A percentile compares a stretch with the other conserved stretches of the same genome.
phyloP scores from a whole-genome alignment of 164 flowering plant species.

The Chimonanthus salicifolius region DNA sequence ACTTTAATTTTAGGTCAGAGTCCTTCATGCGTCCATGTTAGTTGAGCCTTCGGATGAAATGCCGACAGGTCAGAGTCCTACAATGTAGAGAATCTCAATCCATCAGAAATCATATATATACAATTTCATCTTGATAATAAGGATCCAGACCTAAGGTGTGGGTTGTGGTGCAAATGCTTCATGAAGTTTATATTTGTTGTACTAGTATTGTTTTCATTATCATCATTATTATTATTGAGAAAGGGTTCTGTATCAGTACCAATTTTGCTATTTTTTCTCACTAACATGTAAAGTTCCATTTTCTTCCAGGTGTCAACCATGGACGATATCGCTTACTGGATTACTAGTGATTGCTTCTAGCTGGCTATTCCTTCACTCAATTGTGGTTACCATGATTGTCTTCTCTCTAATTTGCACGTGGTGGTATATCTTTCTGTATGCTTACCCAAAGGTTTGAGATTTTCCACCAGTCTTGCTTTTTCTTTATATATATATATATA shows the following conservation, averaged over 20 bases:
- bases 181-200: not conserved
- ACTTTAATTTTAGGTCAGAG: too few species aligned
- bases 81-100: too few species aligned
- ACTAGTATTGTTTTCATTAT: not conserved
- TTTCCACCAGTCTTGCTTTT: not conserved
- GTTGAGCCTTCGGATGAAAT: too few species aligned
- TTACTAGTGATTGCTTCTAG: constrained; percentile 44
- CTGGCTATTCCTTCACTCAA: constrained; percentile 67
- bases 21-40: too few species aligned
- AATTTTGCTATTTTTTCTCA: not conserved
- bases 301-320: constrained; percentile 83
- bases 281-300: not conserved
- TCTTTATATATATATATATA: too few species aligned
- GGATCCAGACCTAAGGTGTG: not conserved
- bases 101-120: too few species aligned
- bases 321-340: constrained; percentile 86
- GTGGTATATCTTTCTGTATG: constrained; percentile 91
- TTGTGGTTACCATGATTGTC: constrained; percentile 36
- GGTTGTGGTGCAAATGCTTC: not conserved
- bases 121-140: too few species aligned
- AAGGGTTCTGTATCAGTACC: not conserved
- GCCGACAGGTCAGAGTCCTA: too few species aligned
- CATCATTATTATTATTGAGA: not conserved
- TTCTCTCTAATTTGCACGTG: constrained; percentile 45
- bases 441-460: constrained; percentile 81